Percentiles rank a stretch among this genome's conserved stretches.
Evolutionary conservation across 2,329 filamentous ascomycete genomes (phyloP).

Genomic region (Dactylellina leptospora): DNA sequence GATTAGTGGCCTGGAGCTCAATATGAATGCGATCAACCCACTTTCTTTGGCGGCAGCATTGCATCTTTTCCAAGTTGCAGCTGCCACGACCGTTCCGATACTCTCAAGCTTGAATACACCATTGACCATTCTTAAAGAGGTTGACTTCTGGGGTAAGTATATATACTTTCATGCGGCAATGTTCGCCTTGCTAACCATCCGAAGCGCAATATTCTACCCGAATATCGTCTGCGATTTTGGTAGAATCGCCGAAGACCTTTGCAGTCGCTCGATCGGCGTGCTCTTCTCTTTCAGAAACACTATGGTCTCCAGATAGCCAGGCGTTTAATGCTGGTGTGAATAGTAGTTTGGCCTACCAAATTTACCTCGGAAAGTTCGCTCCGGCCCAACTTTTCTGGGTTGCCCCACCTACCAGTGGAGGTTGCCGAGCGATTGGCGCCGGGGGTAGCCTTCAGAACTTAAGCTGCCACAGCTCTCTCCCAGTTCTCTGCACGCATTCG

Average conservation of each 20-base stretch:
- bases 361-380: background rate
- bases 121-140: background rate
- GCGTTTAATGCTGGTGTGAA: background rate
- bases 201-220: background rate
- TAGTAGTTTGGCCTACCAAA: slow-evolving; percentile 1
- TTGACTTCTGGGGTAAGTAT: slow-evolving; percentile 5
- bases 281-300: background rate
- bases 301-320: slow-evolving; percentile 3
- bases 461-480: slow-evolving; percentile 52
- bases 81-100: background rate
- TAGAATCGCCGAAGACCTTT: background rate
- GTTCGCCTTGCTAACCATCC: background rate
- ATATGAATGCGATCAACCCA: too few species aligned
- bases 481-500: slow-evolving; percentile 59
- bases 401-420: background rate
- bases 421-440: background rate
- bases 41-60: too few species aligned
- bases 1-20: too few species aligned
- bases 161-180: background rate
- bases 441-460: background rate
- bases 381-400: slow-evolving; percentile 1
- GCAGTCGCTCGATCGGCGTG: background rate
- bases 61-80: too few species aligned
- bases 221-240: background rate
- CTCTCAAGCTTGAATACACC: background rate